Conservation (phyloP, 1,139 yeast genomes). For the Sporopachydermia cereana region DNA sequence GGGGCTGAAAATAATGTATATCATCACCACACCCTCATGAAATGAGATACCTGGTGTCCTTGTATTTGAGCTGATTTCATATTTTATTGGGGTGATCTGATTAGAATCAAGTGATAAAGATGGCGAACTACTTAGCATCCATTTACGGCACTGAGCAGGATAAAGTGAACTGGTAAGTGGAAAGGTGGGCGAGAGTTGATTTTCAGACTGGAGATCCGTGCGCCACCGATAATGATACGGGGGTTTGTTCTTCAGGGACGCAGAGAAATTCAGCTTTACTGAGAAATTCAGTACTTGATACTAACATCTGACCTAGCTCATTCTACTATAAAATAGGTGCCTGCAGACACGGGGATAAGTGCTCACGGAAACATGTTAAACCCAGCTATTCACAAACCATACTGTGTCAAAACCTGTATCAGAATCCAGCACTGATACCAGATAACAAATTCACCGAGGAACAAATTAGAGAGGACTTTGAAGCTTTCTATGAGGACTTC, state of each 20-base stretch:
- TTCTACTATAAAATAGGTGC: constrained; percentile 85
- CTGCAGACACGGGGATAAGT: constrained; percentile 86
- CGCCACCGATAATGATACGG: too few relatives aligned
- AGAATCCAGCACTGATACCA: constrained; percentile 38
- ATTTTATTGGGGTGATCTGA: too few relatives aligned
- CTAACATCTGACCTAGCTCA: constrained; percentile 21
- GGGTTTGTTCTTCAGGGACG: too few relatives aligned
- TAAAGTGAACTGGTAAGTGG: constrained; percentile 30
- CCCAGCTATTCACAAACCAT: constrained; percentile 63
- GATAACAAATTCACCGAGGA: constrained; percentile 20
- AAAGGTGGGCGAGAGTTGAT: too few relatives aligned
- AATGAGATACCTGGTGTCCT: too few relatives aligned
- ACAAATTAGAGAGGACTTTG: constrained; percentile 43
- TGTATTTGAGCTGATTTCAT: too few relatives aligned
- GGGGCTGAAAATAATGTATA: too few relatives aligned
- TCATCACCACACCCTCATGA: too few relatives aligned
- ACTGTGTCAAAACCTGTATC: constrained; percentile 56
- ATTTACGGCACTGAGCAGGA: constrained; percentile 33
- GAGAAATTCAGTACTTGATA: too few relatives aligned
- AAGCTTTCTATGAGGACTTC: constrained; percentile 61
- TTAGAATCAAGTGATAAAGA: too few relatives aligned
- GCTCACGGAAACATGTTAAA: constrained; percentile 64
- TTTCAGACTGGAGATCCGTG: too few relatives aligned
- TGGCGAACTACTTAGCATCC: constrained; percentile 27
- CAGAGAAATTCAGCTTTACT: too few relatives aligned